Percentiles rank a stretch among this genome's conserved stretches.
phyloP scores from a whole-genome alignment of 2,329 filamentous ascomycete species.

The Stagonosporopsis rhizophila region DNA sequence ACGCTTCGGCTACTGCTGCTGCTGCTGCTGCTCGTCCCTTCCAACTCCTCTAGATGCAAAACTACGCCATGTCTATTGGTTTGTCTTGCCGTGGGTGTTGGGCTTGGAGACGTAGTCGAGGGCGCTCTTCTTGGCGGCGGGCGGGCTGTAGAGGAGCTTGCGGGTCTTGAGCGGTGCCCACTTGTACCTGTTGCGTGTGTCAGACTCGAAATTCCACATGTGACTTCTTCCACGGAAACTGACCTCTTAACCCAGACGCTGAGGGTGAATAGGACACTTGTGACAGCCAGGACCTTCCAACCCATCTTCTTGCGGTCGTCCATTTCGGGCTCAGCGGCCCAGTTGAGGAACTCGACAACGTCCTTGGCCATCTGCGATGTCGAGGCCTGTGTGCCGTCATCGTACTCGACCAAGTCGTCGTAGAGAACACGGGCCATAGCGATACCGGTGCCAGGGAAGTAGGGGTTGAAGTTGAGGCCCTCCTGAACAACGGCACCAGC shows the following conservation, averaged over 20 bases:
- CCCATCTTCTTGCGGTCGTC: constrained; percentile 99
- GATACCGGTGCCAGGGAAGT: constrained; percentile 99
- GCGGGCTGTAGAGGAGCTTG: constrained; percentile 88
- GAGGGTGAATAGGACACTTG: constrained; percentile 78
- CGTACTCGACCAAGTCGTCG: constrained; percentile 97
- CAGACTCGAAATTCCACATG: constrained; percentile 24
- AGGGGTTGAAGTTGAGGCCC: constrained; percentile 99
- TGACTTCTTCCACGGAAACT: constrained; percentile 23
- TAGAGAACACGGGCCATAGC: constrained; percentile 99
- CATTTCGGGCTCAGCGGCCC: constrained; percentile 98
- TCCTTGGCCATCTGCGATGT: constrained; percentile 99
- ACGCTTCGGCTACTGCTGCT: constrained; percentile 35
- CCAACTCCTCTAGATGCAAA: constrained; percentile 31
- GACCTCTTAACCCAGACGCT: constrained; percentile 96
- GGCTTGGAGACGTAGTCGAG: constrained; percentile 43
- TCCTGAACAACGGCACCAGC: constrained; percentile 84
- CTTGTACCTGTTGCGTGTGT: constrained; percentile 73
- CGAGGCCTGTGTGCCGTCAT: constrained; percentile 91
- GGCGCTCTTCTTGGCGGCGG: constrained; percentile 50
- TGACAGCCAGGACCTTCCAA: constrained; percentile 89
- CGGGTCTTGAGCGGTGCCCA: constrained; percentile 96
- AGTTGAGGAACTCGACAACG: constrained; percentile 98
- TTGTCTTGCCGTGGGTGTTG: constrained; percentile 41
- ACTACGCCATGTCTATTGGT: constrained; percentile 34
- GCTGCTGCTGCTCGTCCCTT: constrained; percentile 28